phyloP scores from a whole-genome alignment of 176 grass and related monocot species.

The Oropetium thomaeum region DNA sequence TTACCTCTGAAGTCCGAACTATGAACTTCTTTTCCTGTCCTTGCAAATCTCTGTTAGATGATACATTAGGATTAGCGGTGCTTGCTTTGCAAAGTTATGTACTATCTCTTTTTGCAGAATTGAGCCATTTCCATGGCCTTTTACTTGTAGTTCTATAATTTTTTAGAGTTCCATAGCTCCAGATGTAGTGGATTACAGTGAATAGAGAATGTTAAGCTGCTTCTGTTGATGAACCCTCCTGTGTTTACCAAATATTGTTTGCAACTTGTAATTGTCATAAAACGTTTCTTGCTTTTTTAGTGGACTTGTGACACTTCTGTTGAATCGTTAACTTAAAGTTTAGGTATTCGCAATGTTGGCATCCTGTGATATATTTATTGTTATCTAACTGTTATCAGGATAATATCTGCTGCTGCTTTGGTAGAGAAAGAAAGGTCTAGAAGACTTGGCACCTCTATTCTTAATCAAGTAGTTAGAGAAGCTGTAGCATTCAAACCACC shows the following conservation, averaged over 20 bases:
- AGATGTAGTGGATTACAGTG: neutral
- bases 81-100: neutral
- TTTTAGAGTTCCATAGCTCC: neutral
- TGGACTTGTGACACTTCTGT: neutral
- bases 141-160: neutral
- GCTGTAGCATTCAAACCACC: slow-evolving; percentile 90
- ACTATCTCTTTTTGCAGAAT: neutral
- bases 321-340: neutral
- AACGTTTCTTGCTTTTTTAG: neutral
- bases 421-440: slow-evolving; percentile 93
- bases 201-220: neutral
- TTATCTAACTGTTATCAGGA: slow-evolving; percentile 43
- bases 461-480: slow-evolving; percentile 95
- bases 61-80: too few species aligned
- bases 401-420: slow-evolving; percentile 74
- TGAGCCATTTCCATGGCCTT: neutral
- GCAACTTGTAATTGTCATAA: slow-evolving; percentile 1
- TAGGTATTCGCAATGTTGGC: neutral
- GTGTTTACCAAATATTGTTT: neutral
- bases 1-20: too few species aligned
- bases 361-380: slow-evolving; percentile 4
- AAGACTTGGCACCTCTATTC: slow-evolving; percentile 82
- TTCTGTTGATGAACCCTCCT: neutral
- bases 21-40: neutral
- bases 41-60: neutral